These are phyloP conservation scores for Cinchona pubescens DNA, from an alignment of 257 asterid genomes.

Conservation along the genomic window DNA sequence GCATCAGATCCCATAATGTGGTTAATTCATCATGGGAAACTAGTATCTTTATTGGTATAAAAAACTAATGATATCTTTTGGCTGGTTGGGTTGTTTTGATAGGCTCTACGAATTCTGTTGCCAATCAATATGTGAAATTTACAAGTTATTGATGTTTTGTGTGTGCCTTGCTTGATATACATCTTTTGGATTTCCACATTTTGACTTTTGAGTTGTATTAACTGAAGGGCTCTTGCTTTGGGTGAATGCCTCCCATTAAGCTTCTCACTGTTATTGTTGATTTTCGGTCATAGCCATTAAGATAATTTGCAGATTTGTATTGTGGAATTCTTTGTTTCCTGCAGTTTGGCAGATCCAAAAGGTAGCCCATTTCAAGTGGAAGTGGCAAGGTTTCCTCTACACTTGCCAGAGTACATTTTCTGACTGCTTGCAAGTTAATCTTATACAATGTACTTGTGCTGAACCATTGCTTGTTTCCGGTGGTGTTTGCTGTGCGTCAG, in stretches of 20 bases:
- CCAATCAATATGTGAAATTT: not conserved
- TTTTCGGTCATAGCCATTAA: too few species aligned
- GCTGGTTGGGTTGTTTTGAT: not conserved
- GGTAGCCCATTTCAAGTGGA: conserved; percentile 59
- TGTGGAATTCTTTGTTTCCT: conserved; percentile 5
- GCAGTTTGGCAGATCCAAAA: conserved; percentile 63
- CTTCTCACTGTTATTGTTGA: too few species aligned
- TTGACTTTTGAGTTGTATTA: too few species aligned
- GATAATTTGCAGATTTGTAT: too few species aligned
- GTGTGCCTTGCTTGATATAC: too few species aligned
- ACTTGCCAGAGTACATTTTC: conserved; percentile 75
- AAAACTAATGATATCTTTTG: not conserved
- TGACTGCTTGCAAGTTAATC: conserved; percentile 22
- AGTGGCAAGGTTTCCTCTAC: conserved; percentile 61
- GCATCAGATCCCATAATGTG: not conserved
- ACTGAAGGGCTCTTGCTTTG: not conserved
- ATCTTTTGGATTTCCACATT: not conserved
- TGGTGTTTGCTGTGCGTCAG: not conserved
- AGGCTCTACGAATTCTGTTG: not conserved
- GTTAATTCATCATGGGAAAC: not conserved
- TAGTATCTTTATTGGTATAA: not conserved
- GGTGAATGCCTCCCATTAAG: not conserved
- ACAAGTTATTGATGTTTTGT: too few species aligned
- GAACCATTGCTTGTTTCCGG: not conserved
- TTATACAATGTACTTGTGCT: not conserved